Conservation (phyloP, 2,329 filamentous ascomycete species). For the Lachnellula occidentalis region DNA sequence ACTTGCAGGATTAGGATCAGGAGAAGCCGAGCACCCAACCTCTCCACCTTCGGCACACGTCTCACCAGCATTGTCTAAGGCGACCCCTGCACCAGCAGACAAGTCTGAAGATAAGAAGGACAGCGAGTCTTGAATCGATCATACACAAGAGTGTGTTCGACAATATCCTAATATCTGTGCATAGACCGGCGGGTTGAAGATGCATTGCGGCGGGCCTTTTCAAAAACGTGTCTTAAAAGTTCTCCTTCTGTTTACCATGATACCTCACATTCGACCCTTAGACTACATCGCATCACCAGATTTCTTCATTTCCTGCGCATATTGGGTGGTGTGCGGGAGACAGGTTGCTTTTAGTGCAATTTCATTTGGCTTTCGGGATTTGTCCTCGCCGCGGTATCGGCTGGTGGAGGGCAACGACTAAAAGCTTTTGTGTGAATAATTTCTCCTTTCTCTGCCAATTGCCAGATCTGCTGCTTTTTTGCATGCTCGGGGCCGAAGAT, state of each 20-base stretch:
- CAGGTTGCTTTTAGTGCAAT: constrained; percentile 27
- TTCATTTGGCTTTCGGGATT: constrained; percentile 27
- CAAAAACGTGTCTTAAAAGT: constrained; percentile 41
- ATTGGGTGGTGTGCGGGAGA: constrained; percentile 29
- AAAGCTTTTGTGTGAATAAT: constrained; percentile 32
- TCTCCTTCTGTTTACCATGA: constrained; percentile 38
- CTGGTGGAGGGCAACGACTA: constrained; percentile 20
- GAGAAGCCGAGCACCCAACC: constrained; percentile 55
- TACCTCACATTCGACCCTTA: constrained; percentile 36
- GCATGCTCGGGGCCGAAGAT: constrained; percentile 4
- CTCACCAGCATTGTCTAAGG: constrained; percentile 62
- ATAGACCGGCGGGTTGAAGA: constrained; percentile 39
- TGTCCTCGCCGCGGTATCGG: constrained; percentile 19
- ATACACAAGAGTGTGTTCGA: constrained; percentile 34
- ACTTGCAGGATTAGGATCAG: constrained; percentile 43
- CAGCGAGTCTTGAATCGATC: constrained; percentile 36
- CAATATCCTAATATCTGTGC: constrained; percentile 39
- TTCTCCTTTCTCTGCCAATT: constrained; percentile 16
- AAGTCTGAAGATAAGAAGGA: constrained; percentile 44
- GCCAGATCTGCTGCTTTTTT: constrained; percentile 10
- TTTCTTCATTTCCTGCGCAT: constrained; percentile 29
- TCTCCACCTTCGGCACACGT: constrained; percentile 66
- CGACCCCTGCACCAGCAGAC: constrained; percentile 44
- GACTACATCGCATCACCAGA: constrained; percentile 32
- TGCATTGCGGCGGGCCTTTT: constrained; percentile 39